Conservation (phyloP, 345 rosid species). For the Populus simonii region DNA sequence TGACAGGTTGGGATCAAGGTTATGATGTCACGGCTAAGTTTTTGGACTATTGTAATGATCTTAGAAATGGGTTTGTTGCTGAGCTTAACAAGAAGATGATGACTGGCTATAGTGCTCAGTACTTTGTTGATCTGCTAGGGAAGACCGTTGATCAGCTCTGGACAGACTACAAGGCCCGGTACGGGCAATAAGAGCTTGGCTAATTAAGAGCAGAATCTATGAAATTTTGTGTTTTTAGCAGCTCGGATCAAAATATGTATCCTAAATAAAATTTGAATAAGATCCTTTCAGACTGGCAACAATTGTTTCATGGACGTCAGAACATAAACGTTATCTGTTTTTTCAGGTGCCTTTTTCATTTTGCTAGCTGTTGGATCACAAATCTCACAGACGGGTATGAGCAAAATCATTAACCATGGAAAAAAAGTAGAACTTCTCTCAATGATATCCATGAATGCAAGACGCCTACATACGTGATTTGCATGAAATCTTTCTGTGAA, state of each 20-base stretch:
- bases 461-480: neutral
- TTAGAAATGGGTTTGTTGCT: constrained; percentile 61
- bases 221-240: neutral
- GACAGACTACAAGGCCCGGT: constrained; percentile 65
- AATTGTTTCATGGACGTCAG: neutral
- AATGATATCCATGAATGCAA: neutral
- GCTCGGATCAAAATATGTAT: neutral
- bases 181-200: constrained; percentile 23
- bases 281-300: neutral
- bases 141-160: constrained; percentile 63
- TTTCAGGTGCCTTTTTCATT: neutral
- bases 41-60: constrained; percentile 53
- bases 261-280: neutral
- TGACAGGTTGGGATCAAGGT: constrained; percentile 63
- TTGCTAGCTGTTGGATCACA: neutral
- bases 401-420: neutral
- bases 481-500: neutral
- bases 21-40: constrained; percentile 67
- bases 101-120: constrained; percentile 38
- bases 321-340: neutral
- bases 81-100: constrained; percentile 66
- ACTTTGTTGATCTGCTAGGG: constrained; percentile 57
- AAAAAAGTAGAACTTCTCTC: neutral
- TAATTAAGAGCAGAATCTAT: neutral
- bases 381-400: neutral